Evolutionary conservation across 2,329 filamentous ascomycete species (phyloP).

Genomic region (Metarhizium sp.): DNA sequence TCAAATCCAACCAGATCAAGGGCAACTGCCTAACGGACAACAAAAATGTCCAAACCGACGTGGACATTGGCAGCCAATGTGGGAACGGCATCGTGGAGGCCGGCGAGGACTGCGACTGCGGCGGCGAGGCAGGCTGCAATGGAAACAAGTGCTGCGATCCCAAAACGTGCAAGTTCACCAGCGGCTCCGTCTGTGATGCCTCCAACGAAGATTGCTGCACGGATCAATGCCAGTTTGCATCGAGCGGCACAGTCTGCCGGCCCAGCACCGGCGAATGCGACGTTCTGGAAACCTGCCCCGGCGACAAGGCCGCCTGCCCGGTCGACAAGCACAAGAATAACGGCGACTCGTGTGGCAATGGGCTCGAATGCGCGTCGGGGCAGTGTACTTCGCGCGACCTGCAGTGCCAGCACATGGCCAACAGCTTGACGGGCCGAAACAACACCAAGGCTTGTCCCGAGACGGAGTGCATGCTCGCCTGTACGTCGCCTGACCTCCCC

Average conservation of each 20-base stretch:
- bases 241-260: conserved; percentile 67
- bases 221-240: conserved; percentile 54
- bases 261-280: conserved; percentile 74
- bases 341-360: conserved; percentile 60
- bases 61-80: conserved; percentile 74
- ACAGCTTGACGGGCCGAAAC: conserved; percentile 61
- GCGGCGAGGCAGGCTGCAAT: conserved; percentile 62
- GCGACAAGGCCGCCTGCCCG: conserved; percentile 64
- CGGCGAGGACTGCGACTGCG: conserved; percentile 94
- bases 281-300: conserved; percentile 73
- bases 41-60: conserved; percentile 70
- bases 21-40: conserved; percentile 77
- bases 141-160: conserved; percentile 77
- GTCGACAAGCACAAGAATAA: conserved; percentile 59
- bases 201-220: conserved; percentile 77
- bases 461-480: conserved; percentile 64
- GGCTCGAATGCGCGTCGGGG: conserved; percentile 75
- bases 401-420: conserved; percentile 82
- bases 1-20: conserved; percentile 64
- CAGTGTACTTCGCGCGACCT: conserved; percentile 88
- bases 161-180: conserved; percentile 75
- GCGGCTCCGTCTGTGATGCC: conserved; percentile 67
- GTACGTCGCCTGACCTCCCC: conserved; percentile 60
- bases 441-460: conserved; percentile 67
- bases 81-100: conserved; percentile 95